Percentiles rank a stretch among this genome's conserved stretches.
phyloP scores from a whole-genome alignment of 2,329 filamentous ascomycete genomes.

The Alternaria brassicae region DNA sequence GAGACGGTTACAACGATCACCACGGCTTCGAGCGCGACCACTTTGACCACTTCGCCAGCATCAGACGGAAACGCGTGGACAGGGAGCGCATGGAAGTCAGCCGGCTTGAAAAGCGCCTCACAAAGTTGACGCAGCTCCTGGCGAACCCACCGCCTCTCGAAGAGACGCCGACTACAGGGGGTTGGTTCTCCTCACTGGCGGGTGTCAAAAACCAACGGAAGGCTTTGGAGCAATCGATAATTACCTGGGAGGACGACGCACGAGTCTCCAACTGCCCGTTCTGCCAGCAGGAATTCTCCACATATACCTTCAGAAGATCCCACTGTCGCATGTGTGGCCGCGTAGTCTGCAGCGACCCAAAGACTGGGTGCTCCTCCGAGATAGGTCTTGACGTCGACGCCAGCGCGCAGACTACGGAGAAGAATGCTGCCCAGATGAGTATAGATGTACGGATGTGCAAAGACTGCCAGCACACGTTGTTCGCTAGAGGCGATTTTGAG shows the following conservation, averaged over 20 bases:
- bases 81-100: conserved; percentile 87
- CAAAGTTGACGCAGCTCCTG: conserved; percentile 84
- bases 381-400: conserved; percentile 79
- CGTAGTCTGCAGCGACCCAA: conserved; percentile 88
- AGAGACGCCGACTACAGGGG: conserved; percentile 57
- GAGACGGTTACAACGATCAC: conserved; percentile 94
- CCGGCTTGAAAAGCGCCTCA: conserved; percentile 87
- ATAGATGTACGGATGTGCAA: conserved; percentile 91
- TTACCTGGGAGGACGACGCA: conserved; percentile 93
- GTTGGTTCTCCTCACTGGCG: conserved; percentile 64
- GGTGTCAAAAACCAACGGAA: conserved; percentile 74
- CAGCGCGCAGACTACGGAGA: conserved; percentile 50
- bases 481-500: conserved; percentile 78
- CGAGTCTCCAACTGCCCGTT: conserved; percentile 84
- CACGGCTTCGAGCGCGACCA: conserved; percentile 74
- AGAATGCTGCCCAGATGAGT: conserved; percentile 64
- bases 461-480: conserved; percentile 78
- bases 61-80: conserved; percentile 81
- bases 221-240: conserved; percentile 85
- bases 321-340: conserved; percentile 94
- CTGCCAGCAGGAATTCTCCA: conserved; percentile 93
- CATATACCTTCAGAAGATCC: conserved; percentile 90
- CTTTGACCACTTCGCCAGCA: conserved; percentile 71
- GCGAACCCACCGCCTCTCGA: conserved; percentile 74
- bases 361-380: conserved; percentile 84